Evolutionary conservation across 176 grass and related monocot species (phyloP).

Genomic region (Triticum monococcum): DNA sequence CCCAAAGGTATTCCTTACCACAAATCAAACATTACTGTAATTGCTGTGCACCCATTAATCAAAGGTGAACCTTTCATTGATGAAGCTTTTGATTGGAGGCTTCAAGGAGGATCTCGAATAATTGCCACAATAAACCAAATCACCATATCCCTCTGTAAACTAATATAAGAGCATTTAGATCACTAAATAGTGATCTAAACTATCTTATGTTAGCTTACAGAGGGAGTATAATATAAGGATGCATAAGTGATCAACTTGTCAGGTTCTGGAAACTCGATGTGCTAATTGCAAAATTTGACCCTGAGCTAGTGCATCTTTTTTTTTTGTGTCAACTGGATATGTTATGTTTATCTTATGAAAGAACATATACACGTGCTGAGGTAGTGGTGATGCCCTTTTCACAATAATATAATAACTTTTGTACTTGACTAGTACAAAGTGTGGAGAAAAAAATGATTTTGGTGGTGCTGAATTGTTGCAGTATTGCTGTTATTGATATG

Average conservation of each 20-base stretch:
- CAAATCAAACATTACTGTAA: background rate
- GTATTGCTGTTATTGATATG: background rate
- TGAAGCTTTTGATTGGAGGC: background rate
- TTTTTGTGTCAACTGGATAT: background rate
- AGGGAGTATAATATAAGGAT: background rate
- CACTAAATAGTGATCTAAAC: too few relatives aligned
- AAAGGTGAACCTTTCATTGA: background rate
- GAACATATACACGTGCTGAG: background rate
- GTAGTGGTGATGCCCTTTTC: background rate
- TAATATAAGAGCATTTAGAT: too few relatives aligned
- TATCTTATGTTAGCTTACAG: too few relatives aligned
- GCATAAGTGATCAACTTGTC: background rate
- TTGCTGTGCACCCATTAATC: background rate
- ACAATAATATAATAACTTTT: background rate
- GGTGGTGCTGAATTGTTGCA: background rate
- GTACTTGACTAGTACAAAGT: background rate
- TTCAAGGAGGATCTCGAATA: background rate
- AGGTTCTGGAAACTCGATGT: background rate
- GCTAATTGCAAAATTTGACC: background rate
- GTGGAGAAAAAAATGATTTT: slow-evolving; percentile 5
- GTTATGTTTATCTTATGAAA: background rate
- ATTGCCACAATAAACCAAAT: background rate
- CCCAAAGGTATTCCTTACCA: slow-evolving; percentile 63
- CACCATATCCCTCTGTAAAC: background rate
- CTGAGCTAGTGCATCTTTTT: background rate